Conservation (phyloP, 805 yeast genomes). For the Ogataea trehalophila region DNA sequence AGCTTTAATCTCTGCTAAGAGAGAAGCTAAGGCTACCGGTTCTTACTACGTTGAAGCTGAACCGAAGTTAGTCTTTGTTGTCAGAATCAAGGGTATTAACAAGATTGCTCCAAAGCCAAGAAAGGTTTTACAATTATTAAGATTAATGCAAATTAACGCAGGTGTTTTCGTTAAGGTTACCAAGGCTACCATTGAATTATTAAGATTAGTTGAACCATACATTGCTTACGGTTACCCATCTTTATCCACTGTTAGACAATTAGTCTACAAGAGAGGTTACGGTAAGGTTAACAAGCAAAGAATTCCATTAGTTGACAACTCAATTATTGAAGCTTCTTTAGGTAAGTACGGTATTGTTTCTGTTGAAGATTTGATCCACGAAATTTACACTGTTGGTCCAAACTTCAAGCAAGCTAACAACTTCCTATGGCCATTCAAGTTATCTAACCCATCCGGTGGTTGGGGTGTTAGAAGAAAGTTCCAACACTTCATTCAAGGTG, state of each 20-base stretch:
- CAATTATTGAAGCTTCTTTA: conserved; percentile 80
- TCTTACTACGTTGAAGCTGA: conserved; percentile 94
- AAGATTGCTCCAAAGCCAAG: conserved; percentile 99
- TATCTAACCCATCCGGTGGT: conserved; percentile 96
- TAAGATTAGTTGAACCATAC: conserved; percentile 93
- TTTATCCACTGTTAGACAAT: conserved; percentile 84
- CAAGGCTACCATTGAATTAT: conserved; percentile 91
- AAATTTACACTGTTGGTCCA: conserved; percentile 94
- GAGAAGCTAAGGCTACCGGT: conserved; percentile 92
- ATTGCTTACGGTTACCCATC: conserved; percentile 97
- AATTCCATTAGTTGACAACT: conserved; percentile 82
- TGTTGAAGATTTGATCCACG: conserved; percentile 92
- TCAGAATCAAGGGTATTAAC: conserved; percentile 99
- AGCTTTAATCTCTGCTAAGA: conserved; percentile 79
- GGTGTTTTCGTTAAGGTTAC: conserved; percentile 94
- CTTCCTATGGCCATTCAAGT: conserved; percentile 98
- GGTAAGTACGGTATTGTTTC: conserved; percentile 92
- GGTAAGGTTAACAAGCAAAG: conserved; percentile 97
- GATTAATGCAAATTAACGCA: conserved; percentile 90
- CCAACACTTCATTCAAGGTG: conserved; percentile 97
- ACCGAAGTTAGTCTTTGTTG: conserved; percentile 89
- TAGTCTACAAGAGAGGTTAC: conserved; percentile 96
- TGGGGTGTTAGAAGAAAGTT: conserved; percentile 96
- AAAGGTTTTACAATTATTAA: conserved; percentile 91
- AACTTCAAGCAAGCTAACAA: conserved; percentile 98